phyloP scores from a whole-genome alignment of 768 basidiomycete species.

The Xerocomellus intermedius region DNA sequence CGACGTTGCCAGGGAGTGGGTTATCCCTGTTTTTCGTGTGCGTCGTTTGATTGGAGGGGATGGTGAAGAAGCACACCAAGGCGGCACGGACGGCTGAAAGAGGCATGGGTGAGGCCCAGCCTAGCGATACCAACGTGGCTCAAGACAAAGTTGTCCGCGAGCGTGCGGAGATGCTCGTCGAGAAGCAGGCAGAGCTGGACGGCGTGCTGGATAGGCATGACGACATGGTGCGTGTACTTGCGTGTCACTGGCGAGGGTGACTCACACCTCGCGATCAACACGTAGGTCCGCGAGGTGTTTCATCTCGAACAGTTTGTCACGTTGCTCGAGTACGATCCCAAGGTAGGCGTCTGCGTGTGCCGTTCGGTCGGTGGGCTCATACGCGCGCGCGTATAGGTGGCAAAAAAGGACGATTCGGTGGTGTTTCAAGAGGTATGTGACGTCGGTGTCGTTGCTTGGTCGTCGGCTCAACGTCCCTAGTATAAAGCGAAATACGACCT shows the following conservation, averaged over 20 bases:
- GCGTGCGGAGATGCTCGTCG: conserved; percentile 48
- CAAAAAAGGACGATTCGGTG: conserved; percentile 67
- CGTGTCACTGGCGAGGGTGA: not conserved
- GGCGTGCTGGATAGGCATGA: conserved; percentile 66
- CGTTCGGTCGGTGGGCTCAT: conserved; percentile 1
- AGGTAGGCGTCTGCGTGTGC: conserved; percentile 39
- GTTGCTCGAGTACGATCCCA: conserved; percentile 75
- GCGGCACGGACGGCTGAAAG: not conserved
- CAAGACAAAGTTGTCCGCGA: conserved; percentile 32
- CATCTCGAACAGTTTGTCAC: conserved; percentile 82
- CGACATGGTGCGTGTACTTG: conserved; percentile 54
- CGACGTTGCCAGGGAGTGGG: not conserved
- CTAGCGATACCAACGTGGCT: conserved; percentile 4
- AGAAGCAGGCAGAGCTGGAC: conserved; percentile 60
- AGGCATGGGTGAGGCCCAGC: not conserved
- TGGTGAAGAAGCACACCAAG: conserved; percentile 26
- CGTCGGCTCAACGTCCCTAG: conserved; percentile 32
- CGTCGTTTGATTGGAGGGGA: conserved; percentile 5
- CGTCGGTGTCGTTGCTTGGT: not conserved
- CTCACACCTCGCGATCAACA: not conserved
- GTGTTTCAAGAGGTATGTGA: conserved; percentile 71
- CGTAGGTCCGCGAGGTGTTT: conserved; percentile 85
- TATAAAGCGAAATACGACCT: conserved; percentile 65
- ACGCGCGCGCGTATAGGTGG: conserved; percentile 43
- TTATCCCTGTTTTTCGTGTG: not conserved